phyloP scores from a whole-genome alignment of 495 filamentous ascomycete genomes.

The Daldinia grandis region DNA sequence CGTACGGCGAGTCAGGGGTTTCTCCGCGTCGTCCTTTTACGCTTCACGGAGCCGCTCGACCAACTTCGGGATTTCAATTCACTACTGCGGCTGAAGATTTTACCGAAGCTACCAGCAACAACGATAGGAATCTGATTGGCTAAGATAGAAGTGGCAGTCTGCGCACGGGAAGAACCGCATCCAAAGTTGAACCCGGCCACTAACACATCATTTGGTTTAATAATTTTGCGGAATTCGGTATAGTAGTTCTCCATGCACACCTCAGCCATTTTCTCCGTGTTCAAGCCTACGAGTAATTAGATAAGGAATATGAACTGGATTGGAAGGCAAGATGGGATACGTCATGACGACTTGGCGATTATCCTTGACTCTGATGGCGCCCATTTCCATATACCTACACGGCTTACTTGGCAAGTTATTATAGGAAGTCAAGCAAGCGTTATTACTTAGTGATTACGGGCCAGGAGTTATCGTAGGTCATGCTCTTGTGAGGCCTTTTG shows the following conservation, averaged over 20 bases:
- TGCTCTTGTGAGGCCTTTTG: no score
- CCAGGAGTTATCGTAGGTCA: no score
- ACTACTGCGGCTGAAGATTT: constrained; percentile 86
- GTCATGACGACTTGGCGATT: no score
- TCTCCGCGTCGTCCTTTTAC: constrained; percentile 57
- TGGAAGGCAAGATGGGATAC: no score
- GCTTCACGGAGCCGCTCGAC: constrained; percentile 72
- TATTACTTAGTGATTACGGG: no score
- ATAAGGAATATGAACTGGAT: no score
- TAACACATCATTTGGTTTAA: constrained; percentile 76
- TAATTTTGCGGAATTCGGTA: constrained; percentile 65
- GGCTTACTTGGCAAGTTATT: no score
- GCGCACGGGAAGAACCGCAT: constrained; percentile 81
- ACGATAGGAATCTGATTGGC: constrained; percentile 87
- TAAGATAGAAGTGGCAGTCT: constrained; percentile 85
- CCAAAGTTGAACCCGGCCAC: constrained; percentile 93
- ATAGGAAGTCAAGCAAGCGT: no score
- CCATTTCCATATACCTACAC: no score
- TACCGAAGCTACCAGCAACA: constrained; percentile 84
- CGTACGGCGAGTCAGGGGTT: constrained; percentile 77
- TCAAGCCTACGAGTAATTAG: constrained; percentile 54
- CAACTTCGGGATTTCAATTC: constrained; percentile 78
- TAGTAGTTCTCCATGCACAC: constrained; percentile 97
- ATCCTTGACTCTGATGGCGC: no score
- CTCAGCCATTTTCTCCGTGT: constrained; percentile 78